Evolutionary conservation across 257 asterid genomes (phyloP).

Genomic region (Rhazya stricta): DNA sequence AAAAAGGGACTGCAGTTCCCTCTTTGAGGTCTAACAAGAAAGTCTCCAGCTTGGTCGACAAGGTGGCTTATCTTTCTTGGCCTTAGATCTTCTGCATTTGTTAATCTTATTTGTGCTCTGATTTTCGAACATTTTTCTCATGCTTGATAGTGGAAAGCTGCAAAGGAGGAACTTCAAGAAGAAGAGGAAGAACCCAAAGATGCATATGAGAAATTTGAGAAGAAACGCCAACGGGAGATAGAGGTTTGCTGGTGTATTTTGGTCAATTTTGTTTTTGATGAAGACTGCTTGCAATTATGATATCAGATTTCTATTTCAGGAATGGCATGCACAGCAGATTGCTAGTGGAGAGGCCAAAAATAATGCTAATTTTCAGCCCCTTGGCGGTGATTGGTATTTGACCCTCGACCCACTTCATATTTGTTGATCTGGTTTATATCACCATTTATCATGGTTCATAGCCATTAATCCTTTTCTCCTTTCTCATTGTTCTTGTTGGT

Average conservation of each 20-base stretch:
- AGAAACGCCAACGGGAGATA: slow-evolving; percentile 74
- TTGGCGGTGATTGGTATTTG: slow-evolving; percentile 94
- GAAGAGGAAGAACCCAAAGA: slow-evolving; percentile 75
- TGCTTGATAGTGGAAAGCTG: slow-evolving; percentile 90
- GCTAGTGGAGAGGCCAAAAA: slow-evolving; percentile 89
- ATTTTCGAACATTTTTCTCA: slow-evolving; percentile 7
- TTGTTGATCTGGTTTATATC: slow-evolving; percentile 8
- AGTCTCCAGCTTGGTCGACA: slow-evolving; percentile 94
- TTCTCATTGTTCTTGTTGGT: slow-evolving; percentile 16
- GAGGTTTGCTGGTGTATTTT: slow-evolving; percentile 50
- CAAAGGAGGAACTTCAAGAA: slow-evolving; percentile 89
- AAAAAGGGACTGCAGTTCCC: slow-evolving; percentile 66
- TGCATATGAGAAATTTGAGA: slow-evolving; percentile 69
- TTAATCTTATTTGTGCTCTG: neutral
- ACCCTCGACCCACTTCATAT: neutral
- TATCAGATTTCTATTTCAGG: slow-evolving; percentile 40
- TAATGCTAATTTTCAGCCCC: slow-evolving; percentile 94
- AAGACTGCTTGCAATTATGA: neutral
- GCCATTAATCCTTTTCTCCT: too few species aligned
- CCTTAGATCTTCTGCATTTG: neutral
- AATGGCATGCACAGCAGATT: slow-evolving; percentile 86
- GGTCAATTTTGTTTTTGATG: neutral
- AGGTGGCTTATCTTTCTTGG: slow-evolving; percentile 43
- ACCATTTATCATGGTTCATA: neutral
- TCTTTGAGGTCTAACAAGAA: slow-evolving; percentile 85